A percentile compares a stretch with the other conserved stretches of the same genome.
Conservation (phyloP, 2,329 filamentous ascomycete genomes). For the Trichoderma lentiforme region DNA sequence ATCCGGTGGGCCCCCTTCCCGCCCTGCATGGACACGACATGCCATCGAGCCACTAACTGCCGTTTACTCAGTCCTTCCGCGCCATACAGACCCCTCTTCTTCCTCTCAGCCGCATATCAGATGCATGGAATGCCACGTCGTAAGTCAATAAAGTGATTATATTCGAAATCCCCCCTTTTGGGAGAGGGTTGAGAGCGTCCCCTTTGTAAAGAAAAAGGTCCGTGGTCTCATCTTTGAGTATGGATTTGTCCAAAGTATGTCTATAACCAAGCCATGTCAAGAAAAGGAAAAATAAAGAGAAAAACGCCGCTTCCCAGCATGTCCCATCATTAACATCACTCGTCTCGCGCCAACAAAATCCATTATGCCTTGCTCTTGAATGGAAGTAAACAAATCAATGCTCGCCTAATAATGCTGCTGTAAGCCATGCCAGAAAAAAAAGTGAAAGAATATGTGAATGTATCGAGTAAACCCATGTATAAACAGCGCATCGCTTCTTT, state of each 20-base stretch:
- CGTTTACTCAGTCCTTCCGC: neutral
- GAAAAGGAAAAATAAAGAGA: neutral
- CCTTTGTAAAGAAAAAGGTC: neutral
- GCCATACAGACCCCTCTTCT: neutral
- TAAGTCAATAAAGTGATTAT: neutral
- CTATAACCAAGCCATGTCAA: neutral
- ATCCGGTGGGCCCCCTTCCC: neutral
- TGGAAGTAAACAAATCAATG: neutral
- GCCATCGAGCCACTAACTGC: constrained; percentile 1
- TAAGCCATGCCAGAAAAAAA: constrained; percentile 2
- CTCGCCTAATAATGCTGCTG: constrained; percentile 14
- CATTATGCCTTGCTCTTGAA: constrained; percentile 12
- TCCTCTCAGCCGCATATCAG: neutral
- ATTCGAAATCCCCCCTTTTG: neutral
- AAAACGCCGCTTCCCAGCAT: neutral
- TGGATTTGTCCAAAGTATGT: neutral
- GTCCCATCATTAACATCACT: neutral
- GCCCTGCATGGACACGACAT: neutral
- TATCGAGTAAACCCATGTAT: neutral
- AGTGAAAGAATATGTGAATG: neutral
- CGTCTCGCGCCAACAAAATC: constrained; percentile 10
- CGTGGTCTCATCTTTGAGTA: neutral
- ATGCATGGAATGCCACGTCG: neutral
- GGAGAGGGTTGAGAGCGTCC: neutral
- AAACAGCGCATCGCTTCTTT: constrained; percentile 18